A percentile compares a stretch with the other conserved stretches of the same genome.
These are phyloP conservation scores for Filobasidium uniguttulatum DNA, from an alignment of 1,284 basidiomycete species.

Conservation along the genomic window DNA sequence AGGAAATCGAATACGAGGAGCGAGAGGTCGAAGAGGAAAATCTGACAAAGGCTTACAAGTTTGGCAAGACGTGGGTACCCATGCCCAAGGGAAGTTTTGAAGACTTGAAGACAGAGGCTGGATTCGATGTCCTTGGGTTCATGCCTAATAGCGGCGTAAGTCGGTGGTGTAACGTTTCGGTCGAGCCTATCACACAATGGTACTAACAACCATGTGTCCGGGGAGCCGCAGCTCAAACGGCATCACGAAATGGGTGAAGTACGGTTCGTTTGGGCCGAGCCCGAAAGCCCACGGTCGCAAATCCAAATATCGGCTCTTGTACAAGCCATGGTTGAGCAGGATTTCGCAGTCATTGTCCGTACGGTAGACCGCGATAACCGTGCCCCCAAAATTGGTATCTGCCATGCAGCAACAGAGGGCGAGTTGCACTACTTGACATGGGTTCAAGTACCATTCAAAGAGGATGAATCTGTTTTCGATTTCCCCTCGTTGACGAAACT, in stretches of 20 bases:
- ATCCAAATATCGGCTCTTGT: constrained; percentile 74
- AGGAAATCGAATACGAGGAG: constrained; percentile 31
- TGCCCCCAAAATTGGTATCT: constrained; percentile 74
- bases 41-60: constrained; percentile 63
- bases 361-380: constrained; percentile 58
- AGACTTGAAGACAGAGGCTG: constrained; percentile 55
- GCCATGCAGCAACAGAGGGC: constrained; percentile 43
- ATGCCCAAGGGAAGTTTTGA: constrained; percentile 65
- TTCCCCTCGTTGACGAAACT: constrained; percentile 71
- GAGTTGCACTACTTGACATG: constrained; percentile 67
- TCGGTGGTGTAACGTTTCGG: not conserved
- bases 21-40: constrained; percentile 34
- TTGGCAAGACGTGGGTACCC: constrained; percentile 77
- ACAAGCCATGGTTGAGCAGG: constrained; percentile 57
- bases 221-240: constrained; percentile 50
- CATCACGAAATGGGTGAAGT: constrained; percentile 76
- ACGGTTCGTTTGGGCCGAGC: constrained; percentile 71
- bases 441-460: constrained; percentile 82
- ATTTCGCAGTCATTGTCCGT: constrained; percentile 60
- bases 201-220: not conserved
- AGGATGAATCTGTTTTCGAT: constrained; percentile 74
- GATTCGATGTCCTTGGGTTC: constrained; percentile 79
- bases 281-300: constrained; percentile 54
- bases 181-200: not conserved
- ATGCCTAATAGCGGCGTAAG: constrained; percentile 40